These are phyloP conservation scores for Fusarium sp. DNA, from an alignment of 2,329 filamentous ascomycete genomes.

Conservation along the genomic window DNA sequence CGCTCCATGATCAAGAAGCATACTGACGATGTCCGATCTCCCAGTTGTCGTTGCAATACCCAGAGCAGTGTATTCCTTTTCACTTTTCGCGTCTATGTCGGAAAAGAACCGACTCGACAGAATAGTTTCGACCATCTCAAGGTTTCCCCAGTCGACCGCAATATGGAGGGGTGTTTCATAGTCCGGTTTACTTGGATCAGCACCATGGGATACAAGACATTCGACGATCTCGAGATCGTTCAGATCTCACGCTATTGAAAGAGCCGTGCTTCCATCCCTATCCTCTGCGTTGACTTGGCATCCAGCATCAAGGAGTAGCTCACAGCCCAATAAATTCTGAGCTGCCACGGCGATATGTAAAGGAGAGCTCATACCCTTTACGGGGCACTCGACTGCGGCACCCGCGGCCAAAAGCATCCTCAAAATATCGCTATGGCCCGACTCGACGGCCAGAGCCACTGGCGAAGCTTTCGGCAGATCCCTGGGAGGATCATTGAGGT, in stretches of 20 bases:
- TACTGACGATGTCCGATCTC: slow-evolving; percentile 24
- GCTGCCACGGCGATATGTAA: slow-evolving; percentile 25
- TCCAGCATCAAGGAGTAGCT: slow-evolving; percentile 21
- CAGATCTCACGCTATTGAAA: slow-evolving; percentile 23
- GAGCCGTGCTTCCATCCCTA: slow-evolving; percentile 9
- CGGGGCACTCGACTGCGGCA: slow-evolving; percentile 19
- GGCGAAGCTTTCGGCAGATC: slow-evolving; percentile 30
- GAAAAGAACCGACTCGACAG: slow-evolving; percentile 14
- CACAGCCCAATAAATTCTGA: slow-evolving; percentile 19
- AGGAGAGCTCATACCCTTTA: slow-evolving; percentile 5
- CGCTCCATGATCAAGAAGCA: slow-evolving; percentile 36
- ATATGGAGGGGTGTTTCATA: slow-evolving; percentile 27
- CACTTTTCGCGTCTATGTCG: slow-evolving; percentile 15
- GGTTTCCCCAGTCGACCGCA: slow-evolving; percentile 24
- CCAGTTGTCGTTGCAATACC: slow-evolving; percentile 20
- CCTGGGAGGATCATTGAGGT: slow-evolving; percentile 23
- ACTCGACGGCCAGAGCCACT: slow-evolving; percentile 24
- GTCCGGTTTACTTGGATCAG: slow-evolving; percentile 22
- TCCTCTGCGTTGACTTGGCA: slow-evolving; percentile 22
- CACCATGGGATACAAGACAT: slow-evolving; percentile 22
- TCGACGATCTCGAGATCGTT: slow-evolving; percentile 13
- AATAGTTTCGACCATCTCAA: slow-evolving; percentile 16
- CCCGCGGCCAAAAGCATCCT: slow-evolving; percentile 25
- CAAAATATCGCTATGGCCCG: slow-evolving; percentile 15
- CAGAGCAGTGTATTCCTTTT: slow-evolving; percentile 21